Base-by-base conservation (phyloP, 345 rosid genomes). In the Dovyalis caffra region DNA sequence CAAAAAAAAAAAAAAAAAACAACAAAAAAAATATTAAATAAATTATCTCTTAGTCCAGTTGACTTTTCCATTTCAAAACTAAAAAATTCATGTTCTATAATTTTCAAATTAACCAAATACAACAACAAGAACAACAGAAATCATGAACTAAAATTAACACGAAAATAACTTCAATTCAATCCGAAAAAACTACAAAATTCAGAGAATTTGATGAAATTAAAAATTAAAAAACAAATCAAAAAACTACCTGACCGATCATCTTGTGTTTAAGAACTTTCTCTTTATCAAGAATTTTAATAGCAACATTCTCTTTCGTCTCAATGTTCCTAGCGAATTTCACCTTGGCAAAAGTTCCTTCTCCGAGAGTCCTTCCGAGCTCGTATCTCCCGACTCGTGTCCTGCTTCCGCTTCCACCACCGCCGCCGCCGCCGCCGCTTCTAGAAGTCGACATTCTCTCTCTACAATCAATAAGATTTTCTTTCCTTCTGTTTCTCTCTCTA, bases 331-430 rank as follows among this genome's bases (percentile, higher is more conserved):
- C 99, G 77, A 93, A 93, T 87, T 95, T 95, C 63, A 95, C 99
- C 89, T 96, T 96, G 5, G 99, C 99, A 60, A 93, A 96, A 31
- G 97, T 90, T 63, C 99, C 99, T 82, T 92, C 98, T 1, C 99
- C 99, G 21, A 95, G 84, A 51, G 97, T 95, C 85, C 90, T 85
- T 69, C 99, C 98, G 5, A 93, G 77, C 86, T 96, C 98, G 77
- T 96, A 96, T 86, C 82, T 93, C 78, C 99, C 99, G n/a, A 96
- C 98, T n/a, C 97, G 85, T 16, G 95, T 90, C 89, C 92, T 83
- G 75, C 88, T 78, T 57, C 81, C 78, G 21, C 47, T 37, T n/a
- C 57, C 25, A 25, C 49, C 18, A 6, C 69, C 47, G 0, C 47
- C 69, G 15, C 67, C 34, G 3, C 31, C 32, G 11, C 70, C 75